Base-by-base conservation (phyloP, 2,329 filamentous ascomycete species). In the Xylaria sp. region DNA sequence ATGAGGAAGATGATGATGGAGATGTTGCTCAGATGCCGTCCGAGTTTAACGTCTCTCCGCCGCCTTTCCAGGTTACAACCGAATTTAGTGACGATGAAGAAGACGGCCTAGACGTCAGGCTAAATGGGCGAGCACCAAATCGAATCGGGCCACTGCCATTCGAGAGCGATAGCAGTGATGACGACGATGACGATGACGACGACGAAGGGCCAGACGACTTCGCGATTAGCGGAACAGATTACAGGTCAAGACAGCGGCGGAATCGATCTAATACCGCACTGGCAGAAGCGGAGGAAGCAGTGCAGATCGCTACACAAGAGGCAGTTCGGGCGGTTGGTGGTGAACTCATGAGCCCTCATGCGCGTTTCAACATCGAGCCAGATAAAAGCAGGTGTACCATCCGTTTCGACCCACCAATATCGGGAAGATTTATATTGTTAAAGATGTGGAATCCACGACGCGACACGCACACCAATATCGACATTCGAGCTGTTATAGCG, bases 371-470 rank as follows among this genome's bases (percentile, higher is more conserved):
- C 76, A 97, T 98, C 64, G 90, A 92, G 75, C 88, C 90, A 78
- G 88, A 91, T 74, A 94, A 93, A 82, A 93, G 89, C 81, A 93
- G 91, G 79, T 95, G 96, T 74, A 94, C 91, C 14, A 92, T 98
- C 74, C 90, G 89, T 67, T 98, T 98, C 74, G 89, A 94, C 74
- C 92, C 93, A 65, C 91, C 92, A 0, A 87, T 96, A 68, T 93
- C 92, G 11, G 93, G 92, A 4, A 88, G 93, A 65, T 97, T 92
- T 78, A 91, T 98, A 61, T 81, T 98, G 50, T 84, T 98, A 71
- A 98, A 98, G 83, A 88, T 98, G 78, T 98, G 93, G 92, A 94
- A 90, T 74, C 92, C 92, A 1, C 88, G 88, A 67, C 86, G 89
- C 30, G 88, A 90, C 56, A 85, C 87, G 3, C 74, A 78, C 4